Evolutionary conservation across 257 asterid genomes (phyloP).

Genomic region (Solanum arcanum): DNA sequence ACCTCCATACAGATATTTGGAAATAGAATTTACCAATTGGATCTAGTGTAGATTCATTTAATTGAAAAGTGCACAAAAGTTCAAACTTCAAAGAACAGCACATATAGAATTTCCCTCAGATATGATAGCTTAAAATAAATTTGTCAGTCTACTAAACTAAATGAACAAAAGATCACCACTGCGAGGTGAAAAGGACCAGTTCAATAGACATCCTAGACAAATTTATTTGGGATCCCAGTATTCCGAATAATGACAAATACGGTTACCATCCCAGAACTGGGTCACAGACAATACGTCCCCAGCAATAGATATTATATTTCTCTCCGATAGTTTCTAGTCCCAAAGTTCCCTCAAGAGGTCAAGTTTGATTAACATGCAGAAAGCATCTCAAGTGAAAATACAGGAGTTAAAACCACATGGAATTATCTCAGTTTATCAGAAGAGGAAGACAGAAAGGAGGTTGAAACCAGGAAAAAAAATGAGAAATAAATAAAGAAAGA

Average conservation of each 20-base stretch:
- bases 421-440: background rate
- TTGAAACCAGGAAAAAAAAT: background rate
- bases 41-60: background rate
- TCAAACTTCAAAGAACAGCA: background rate
- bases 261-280: background rate
- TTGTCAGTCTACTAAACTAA: background rate
- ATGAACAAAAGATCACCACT: background rate
- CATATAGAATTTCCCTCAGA: background rate
- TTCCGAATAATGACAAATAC: background rate
- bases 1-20: background rate
- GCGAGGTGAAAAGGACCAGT: background rate
- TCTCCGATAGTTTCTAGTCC: background rate
- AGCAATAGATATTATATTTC: background rate
- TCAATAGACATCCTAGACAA: background rate
- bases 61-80: background rate
- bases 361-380: background rate
- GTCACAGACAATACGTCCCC: background rate
- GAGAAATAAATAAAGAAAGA: background rate
- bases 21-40: background rate
- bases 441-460: background rate
- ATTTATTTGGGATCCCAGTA: background rate
- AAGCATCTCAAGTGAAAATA: background rate
- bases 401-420: background rate
- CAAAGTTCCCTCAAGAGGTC: background rate
- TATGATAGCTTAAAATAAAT: background rate